Base-by-base conservation (phyloP, 352 stramenopile genomes). In the Pythium coloratum region DNA sequence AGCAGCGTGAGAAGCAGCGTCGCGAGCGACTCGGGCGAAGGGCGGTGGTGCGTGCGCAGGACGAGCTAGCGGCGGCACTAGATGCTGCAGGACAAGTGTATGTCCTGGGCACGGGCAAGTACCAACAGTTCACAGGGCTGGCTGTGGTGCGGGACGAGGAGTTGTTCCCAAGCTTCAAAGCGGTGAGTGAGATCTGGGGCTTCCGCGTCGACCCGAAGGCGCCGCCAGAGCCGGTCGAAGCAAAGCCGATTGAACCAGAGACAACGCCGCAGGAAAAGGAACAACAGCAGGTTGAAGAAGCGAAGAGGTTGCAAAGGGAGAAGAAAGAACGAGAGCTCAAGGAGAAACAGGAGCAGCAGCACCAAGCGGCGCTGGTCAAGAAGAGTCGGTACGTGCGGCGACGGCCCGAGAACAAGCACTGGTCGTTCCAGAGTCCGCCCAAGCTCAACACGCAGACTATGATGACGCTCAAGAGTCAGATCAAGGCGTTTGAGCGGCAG, bases 21-120 rank as follows among this genome's bases (percentile, higher is more conserved):
- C 72, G 78, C 28, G 68, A 83, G 49, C 36, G 74, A 49, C 64
- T 89, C n/a, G 77, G 72, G 2, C 53, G 59, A 18, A 80, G 81
- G 34, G 91, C 90, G 4, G 62, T 84, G 13, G 61, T 94, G 30
- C 79, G 92, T 2, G 84, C 85, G 10, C 78, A 96, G 54, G 78
- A 94, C 36, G 91, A 98, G 30, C 77, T 98, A 5, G 80, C 78
- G 0, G 82, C 79, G 5, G 92, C 92, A 10, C 70, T 98, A 18
- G 95, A 99, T 64, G 86, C 90, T 8, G 94, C 91, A 1, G 95
- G 95, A 0, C 91, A 97, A 68, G 91, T 98, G 13, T 98, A 98
- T 65, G 76, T 98, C 13, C 90, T 99, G 51, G 95, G 95, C 0
- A 80, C 76, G 2, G 94, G 94, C 12, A 86, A 83, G 59, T 85